A percentile compares a stretch with the other conserved stretches of the same genome.
These are phyloP conservation scores for Endocalyx cinctus DNA, from an alignment of 2,329 filamentous ascomycete species.

Conservation along the genomic window DNA sequence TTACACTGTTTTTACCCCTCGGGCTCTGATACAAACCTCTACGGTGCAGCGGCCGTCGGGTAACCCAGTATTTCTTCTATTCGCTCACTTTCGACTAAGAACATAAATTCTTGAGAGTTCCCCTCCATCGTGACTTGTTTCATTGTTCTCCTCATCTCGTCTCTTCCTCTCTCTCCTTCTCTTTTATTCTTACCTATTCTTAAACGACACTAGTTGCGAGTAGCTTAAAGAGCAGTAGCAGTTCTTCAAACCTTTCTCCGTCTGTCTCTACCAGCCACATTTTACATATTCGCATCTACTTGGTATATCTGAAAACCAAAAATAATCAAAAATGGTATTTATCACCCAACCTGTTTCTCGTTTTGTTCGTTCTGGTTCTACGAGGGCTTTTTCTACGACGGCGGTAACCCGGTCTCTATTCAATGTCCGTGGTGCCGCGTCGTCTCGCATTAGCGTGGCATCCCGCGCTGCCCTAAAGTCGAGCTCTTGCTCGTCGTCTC, in stretches of 20 bases:
- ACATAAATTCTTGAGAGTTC: constrained; percentile 18
- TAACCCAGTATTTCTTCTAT: too few species aligned
- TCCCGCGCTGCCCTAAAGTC: constrained; percentile 18
- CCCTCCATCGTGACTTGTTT: constrained; percentile 12
- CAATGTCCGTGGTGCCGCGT: constrained; percentile 15
- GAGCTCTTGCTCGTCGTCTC: constrained; percentile 26
- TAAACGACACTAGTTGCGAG: background rate
- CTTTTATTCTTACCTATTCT: constrained; percentile 4
- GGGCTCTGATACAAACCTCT: constrained; percentile 11
- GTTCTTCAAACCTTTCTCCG: background rate
- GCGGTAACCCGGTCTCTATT: constrained; percentile 22
- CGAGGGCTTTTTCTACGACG: constrained; percentile 20
- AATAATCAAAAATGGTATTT: constrained; percentile 44
- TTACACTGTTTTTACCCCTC: constrained; percentile 13
- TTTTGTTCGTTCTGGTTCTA: constrained; percentile 21
- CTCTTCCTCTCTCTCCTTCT: constrained; percentile 5
- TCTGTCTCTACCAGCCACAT: background rate
- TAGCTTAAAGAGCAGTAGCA: background rate
- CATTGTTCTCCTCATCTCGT: too few species aligned
- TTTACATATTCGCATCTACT: constrained; percentile 10
- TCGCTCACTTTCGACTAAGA: background rate
- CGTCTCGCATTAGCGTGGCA: constrained; percentile 19
- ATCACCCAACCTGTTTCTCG: constrained; percentile 53
- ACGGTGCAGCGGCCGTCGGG: constrained; percentile 4
- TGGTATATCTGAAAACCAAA: constrained; percentile 5